Evolutionary conservation across 2,329 filamentous ascomycete genomes (phyloP).

Genomic region (Davidsoniella virescens): DNA sequence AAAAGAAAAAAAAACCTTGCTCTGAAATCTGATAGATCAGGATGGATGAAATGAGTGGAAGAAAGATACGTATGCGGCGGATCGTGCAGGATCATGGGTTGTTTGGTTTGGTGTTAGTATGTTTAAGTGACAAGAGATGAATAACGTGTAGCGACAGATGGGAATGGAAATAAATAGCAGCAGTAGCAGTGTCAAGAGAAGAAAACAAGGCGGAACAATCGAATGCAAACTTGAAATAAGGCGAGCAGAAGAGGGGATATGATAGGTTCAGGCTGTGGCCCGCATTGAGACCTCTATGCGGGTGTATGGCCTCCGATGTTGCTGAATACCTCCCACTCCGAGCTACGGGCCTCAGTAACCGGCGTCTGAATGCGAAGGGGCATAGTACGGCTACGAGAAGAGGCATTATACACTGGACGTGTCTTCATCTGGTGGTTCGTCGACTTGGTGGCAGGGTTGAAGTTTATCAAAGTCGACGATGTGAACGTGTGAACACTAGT

Average conservation of each 20-base stretch:
- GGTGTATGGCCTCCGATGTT: slow-evolving; percentile 25
- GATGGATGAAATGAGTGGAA: slow-evolving; percentile 2
- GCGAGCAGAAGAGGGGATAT: no score
- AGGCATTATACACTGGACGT: background rate
- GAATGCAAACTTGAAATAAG: no score
- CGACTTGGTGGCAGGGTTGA: background rate
- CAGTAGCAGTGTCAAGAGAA: no score
- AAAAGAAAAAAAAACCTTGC: background rate
- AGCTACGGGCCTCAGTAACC: slow-evolving; percentile 14
- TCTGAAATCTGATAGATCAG: background rate
- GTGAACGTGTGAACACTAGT: background rate
- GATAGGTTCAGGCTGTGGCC: no score
- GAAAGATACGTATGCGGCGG: background rate
- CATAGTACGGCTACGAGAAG: background rate
- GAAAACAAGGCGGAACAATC: no score
- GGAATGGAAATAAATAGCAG: no score
- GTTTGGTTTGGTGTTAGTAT: no score
- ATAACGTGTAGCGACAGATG: no score
- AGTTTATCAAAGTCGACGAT: background rate
- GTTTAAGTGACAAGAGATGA: no score
- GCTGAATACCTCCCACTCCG: slow-evolving; percentile 31
- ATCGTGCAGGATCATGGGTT: no score
- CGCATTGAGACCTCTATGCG: background rate
- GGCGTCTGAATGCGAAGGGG: slow-evolving; percentile 3
- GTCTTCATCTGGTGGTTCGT: background rate